Evolutionary conservation across 352 stramenopile species (phyloP).

Genomic region (Phytophthora citricola): DNA sequence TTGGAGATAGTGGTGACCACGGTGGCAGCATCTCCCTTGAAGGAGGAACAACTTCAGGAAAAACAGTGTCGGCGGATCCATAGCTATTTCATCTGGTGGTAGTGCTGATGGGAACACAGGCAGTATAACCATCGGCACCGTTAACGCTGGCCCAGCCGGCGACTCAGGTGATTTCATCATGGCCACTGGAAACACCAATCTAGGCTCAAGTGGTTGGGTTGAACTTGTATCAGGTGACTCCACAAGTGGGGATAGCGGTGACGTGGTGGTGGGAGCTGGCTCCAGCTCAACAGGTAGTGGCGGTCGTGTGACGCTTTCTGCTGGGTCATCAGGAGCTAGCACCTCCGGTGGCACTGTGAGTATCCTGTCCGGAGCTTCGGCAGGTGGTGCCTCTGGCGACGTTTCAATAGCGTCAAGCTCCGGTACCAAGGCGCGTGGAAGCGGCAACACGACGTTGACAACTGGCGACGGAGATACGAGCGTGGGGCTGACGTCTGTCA

Average conservation of each 20-base stretch:
- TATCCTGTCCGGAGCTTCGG: too few species aligned
- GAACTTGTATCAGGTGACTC: constrained; percentile 20
- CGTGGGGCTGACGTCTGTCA: constrained; percentile 28
- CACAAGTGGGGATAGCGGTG: too few species aligned
- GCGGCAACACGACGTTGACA: constrained; percentile 28
- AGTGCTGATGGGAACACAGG: constrained; percentile 20
- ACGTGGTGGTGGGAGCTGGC: too few species aligned
- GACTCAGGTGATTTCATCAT: constrained; percentile 27
- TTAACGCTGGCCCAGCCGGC: constrained; percentile 9
- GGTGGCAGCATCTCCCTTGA: constrained; percentile 36
- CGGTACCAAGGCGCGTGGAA: too few species aligned
- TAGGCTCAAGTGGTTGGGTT: constrained; percentile 22
- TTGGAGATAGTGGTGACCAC: constrained; percentile 28
- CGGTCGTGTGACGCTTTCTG: too few species aligned
- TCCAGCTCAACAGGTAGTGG: too few species aligned
- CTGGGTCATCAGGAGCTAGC: too few species aligned
- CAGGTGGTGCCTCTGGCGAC: too few species aligned
- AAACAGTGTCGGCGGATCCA: constrained; percentile 23
- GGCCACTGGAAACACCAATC: constrained; percentile 15
- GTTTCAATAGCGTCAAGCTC: too few species aligned
- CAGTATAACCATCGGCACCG: constrained; percentile 23
- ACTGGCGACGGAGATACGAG: constrained; percentile 28
- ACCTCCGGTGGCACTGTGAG: too few species aligned
- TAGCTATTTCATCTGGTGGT: constrained; percentile 30
- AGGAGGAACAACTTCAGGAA: constrained; percentile 24